Percentiles rank a stretch among this genome's conserved stretches.
phyloP scores from a whole-genome alignment of 2,329 filamentous ascomycete genomes.

The Raffaelea arxii region DNA sequence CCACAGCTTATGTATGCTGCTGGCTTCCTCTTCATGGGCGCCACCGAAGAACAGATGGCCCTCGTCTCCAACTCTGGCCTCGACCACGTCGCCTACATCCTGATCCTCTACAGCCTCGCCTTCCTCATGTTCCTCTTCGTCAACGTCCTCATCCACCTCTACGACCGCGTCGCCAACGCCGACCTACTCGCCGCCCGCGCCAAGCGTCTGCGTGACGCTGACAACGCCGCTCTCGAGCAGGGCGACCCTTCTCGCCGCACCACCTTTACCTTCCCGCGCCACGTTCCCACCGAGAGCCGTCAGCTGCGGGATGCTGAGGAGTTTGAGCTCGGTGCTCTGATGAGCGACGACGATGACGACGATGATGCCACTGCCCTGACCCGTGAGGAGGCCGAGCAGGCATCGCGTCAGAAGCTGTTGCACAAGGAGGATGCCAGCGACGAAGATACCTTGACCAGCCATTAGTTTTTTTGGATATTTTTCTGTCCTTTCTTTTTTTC shows the following conservation, averaged over 20 bases:
- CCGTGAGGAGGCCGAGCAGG: constrained; percentile 56
- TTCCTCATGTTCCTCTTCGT: constrained; percentile 87
- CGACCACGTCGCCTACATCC: constrained; percentile 83
- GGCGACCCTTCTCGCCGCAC: not conserved
- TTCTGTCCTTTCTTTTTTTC: not conserved
- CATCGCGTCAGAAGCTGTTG: constrained; percentile 26
- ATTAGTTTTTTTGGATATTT: not conserved
- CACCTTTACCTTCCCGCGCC: constrained; percentile 1
- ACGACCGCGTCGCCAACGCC: constrained; percentile 51
- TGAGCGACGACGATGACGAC: constrained; percentile 81
- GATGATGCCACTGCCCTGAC: constrained; percentile 65
- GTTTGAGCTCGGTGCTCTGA: constrained; percentile 85
- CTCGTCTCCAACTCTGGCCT: constrained; percentile 65
- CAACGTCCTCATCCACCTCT: constrained; percentile 77
- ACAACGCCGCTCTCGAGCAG: not conserved
- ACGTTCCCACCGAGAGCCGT: constrained; percentile 33
- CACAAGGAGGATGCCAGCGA: constrained; percentile 19
- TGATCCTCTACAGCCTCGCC: constrained; percentile 83
- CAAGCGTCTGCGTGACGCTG: not conserved
- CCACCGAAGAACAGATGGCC: constrained; percentile 91
- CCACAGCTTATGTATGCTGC: constrained; percentile 75
- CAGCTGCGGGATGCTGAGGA: constrained; percentile 75
- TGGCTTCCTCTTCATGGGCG: constrained; percentile 95
- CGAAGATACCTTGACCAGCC: no score
- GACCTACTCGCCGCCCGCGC: constrained; percentile 10